Conservation (phyloP, 1,139 yeast genomes). For the Debaryomyces sp. region DNA sequence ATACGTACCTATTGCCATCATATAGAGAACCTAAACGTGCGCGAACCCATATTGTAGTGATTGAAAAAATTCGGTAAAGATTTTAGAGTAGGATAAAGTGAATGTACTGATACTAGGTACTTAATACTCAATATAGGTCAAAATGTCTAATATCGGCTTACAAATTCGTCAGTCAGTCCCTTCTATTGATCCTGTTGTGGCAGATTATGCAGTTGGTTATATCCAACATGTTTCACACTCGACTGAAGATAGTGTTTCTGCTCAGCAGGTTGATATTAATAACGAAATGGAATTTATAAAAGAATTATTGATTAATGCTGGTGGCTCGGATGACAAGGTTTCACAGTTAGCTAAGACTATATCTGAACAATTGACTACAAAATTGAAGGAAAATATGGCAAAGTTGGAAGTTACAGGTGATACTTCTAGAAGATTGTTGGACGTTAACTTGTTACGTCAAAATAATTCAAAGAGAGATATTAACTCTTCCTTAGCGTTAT, state of each 20-base stretch:
- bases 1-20: background rate
- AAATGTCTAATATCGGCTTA: conserved; percentile 56
- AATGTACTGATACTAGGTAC: background rate
- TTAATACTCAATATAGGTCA: conserved; percentile 2
- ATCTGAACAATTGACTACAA: conserved; percentile 50
- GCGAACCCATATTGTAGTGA: background rate
- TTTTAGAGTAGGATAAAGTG: background rate
- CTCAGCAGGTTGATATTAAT: conserved; percentile 68
- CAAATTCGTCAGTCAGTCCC: conserved; percentile 91
- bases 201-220: conserved; percentile 91
- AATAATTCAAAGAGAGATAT: conserved; percentile 72
- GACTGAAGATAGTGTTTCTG: conserved; percentile 80
- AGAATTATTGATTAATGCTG: conserved; percentile 73
- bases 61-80: background rate
- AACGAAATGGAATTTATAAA: conserved; percentile 68
- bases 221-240: conserved; percentile 73
- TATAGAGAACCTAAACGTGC: background rate
- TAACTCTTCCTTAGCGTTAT: conserved; percentile 67
- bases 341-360: conserved; percentile 48
- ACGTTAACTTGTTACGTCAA: conserved; percentile 59
- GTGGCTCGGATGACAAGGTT: conserved; percentile 66
- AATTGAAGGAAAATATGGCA: conserved; percentile 70
- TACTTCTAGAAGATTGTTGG: conserved; percentile 78
- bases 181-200: conserved; percentile 83
- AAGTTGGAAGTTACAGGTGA: conserved; percentile 71